Evolutionary conservation across 345 rosid species (phyloP), one percentile per base, ranked within the genome.

Genomic region (Alliaria petiolata): DNA sequence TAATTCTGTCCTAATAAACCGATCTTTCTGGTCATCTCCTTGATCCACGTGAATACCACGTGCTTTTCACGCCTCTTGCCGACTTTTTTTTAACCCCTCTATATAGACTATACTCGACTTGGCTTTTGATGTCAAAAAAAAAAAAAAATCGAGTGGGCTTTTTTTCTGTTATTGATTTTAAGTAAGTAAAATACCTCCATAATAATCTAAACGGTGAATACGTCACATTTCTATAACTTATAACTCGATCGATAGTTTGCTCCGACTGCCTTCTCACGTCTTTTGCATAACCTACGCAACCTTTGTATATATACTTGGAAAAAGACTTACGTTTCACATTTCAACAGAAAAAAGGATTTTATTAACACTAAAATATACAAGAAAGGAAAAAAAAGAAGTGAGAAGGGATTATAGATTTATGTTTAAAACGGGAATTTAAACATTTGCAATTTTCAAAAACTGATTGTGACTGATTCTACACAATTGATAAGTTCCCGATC

Each of bases 21-120:
- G 62, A 70, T 34, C n/a, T n/a, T 70, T 70, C 67, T 71, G 63
- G 58, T 57, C 62, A 57, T 65, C 55, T 40, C 80, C 76, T 71
- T 40, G 38, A 44, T 64, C 57, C 80, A 71, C 76, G 80, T 72
- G 75, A 76, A 54, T 31, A 3, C 67, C 81, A 72, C 77, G 59
- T 71, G 81, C 70, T 38, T 56, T 67, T 76, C 75, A 77, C 65
- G 65, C 68, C 70, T 72, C 56, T 63, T 63, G 53, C 60, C 45
- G 36, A 45, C 61, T 71, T 61, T 51, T 31, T 6, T 6, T n/a
- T n/a, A 38, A 12, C n/a, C 1, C 44, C 31, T 42, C 39, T n/a
- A n/a, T n/a, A n/a, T n/a, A n/a, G n/a, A n/a, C n/a, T n/a, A 11
- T 39, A 14, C 31, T 58, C 46, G 53, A 13, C 34, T 28, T 65